Conservation (phyloP, 345 rosid genomes). For the Euphorbia tirucalli region DNA sequence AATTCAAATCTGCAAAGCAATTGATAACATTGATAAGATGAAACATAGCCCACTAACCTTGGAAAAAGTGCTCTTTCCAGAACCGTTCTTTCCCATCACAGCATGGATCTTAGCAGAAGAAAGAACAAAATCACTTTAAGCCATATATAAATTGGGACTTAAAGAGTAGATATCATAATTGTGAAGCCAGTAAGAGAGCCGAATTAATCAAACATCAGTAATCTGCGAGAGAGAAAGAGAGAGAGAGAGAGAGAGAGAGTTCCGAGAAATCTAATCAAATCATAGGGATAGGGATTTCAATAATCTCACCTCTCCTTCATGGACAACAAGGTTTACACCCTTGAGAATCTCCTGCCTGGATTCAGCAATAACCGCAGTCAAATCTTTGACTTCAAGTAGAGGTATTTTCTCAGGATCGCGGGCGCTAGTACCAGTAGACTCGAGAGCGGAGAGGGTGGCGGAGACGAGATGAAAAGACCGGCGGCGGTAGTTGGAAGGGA, state of each 20-base stretch:
- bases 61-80: conserved; percentile 94
- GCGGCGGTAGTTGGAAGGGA: conserved; percentile 8
- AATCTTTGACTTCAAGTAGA: conserved; percentile 72
- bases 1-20: not conserved
- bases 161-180: no score
- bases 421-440: not conserved
- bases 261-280: not conserved
- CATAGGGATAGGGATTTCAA: not conserved
- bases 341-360: conserved; percentile 81
- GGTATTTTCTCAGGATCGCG: conserved; percentile 35
- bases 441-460: conserved; percentile 7
- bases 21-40: not conserved
- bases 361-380: conserved; percentile 76
- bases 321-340: conserved; percentile 68
- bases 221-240: no score
- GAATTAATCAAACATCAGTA: no score
- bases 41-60: conserved; percentile 49
- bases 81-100: conserved; percentile 96
- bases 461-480: not conserved
- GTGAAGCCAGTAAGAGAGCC: no score
- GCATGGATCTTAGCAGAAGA: conserved; percentile 64
- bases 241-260: not conserved
- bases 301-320: conserved; percentile 76
- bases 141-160: not conserved
- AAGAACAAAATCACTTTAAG: not conserved